Evolutionary conservation across 2,329 filamentous ascomycete species (phyloP).

Genomic region (Monilinia laxa): DNA sequence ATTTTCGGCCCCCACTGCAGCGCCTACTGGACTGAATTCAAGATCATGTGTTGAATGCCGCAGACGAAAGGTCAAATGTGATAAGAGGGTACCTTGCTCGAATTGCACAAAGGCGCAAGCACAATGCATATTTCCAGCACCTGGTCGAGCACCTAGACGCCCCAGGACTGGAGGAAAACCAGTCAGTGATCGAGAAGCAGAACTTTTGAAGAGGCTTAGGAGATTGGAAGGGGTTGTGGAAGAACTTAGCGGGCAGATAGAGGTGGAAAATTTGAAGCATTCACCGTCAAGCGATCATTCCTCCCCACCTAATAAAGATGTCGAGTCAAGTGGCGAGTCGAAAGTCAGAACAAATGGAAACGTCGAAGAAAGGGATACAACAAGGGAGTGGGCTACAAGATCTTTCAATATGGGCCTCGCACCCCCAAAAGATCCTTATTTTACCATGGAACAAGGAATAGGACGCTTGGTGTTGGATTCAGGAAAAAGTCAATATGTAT

Average conservation of each 20-base stretch:
- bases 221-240: constrained; percentile 76
- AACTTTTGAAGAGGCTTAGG: constrained; percentile 69
- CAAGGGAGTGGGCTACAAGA: constrained; percentile 34
- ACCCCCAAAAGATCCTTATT: constrained; percentile 32
- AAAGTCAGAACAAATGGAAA: constrained; percentile 36
- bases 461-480: constrained; percentile 69
- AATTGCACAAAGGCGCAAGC: constrained; percentile 71
- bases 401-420: constrained; percentile 32
- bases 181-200: constrained; percentile 61
- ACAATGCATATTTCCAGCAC: constrained; percentile 72
- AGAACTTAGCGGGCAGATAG: constrained; percentile 62
- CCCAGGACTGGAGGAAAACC: constrained; percentile 61
- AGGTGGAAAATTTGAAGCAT: constrained; percentile 35
- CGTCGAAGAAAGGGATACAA: constrained; percentile 35
- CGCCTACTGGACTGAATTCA: constrained; percentile 35
- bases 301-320: constrained; percentile 27
- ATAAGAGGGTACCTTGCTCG: constrained; percentile 71
- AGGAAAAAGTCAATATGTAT: constrained; percentile 68
- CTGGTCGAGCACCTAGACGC: constrained; percentile 69
- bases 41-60: constrained; percentile 52
- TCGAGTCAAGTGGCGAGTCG: constrained; percentile 25
- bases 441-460: constrained; percentile 49
- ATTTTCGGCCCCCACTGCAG: constrained; percentile 24
- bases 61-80: constrained; percentile 70
- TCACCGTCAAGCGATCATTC: constrained; percentile 36